Evolutionary conservation across 257 asterid species (phyloP).

Genomic region (Fraxinus quadrangulata): DNA sequence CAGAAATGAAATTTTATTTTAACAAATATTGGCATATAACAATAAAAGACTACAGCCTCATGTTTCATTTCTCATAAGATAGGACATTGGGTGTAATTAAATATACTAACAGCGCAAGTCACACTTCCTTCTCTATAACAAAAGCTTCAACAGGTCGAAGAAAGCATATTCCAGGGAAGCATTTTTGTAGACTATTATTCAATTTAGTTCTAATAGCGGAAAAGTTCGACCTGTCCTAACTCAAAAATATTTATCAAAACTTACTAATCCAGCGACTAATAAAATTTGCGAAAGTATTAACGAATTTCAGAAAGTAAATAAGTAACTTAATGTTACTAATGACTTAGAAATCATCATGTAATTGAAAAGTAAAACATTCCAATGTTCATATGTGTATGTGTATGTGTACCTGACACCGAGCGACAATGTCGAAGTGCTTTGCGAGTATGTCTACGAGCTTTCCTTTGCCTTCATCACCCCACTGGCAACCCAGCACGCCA

Average conservation of each 20-base stretch:
- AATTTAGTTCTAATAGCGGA: neutral
- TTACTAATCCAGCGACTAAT: neutral
- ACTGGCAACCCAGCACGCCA: slow-evolving; percentile 91
- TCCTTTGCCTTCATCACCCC: slow-evolving; percentile 99
- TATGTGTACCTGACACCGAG: slow-evolving; percentile 85
- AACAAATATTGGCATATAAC: neutral
- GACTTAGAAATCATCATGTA: neutral
- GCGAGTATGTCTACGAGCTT: slow-evolving; percentile 93
- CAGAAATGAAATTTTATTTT: neutral
- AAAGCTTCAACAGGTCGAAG: neutral
- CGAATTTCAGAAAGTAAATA: neutral
- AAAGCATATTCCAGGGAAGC: neutral
- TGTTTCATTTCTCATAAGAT: neutral
- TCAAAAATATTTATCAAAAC: neutral
- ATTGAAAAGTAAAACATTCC: slow-evolving; percentile 2
- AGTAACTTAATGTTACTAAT: neutral
- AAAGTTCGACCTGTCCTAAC: neutral
- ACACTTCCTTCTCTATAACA: neutral
- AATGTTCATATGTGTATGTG: neutral
- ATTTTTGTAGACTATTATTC: neutral
- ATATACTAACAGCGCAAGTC: neutral
- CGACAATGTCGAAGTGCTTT: slow-evolving; percentile 84
- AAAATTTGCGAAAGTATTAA: neutral
- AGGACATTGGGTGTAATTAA: neutral
- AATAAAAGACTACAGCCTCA: neutral